phyloP scores from a whole-genome alignment of 805 yeast species.

The Starmerella khaoyaiensis region DNA sequence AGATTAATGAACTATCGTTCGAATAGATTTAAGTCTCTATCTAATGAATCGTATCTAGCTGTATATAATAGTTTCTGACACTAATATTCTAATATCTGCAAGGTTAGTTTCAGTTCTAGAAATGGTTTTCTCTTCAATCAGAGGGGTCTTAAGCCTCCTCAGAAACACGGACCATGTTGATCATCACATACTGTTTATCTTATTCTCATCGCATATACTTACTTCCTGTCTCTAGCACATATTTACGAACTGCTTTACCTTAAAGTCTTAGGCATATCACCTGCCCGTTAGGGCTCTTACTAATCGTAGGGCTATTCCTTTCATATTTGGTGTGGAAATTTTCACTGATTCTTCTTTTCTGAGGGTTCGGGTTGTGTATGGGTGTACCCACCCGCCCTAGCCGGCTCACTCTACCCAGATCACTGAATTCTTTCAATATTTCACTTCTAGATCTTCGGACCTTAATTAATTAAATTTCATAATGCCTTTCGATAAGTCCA shows the following conservation, averaged over 20 bases:
- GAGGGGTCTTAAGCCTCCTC: constrained; percentile 31
- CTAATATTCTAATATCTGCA: neutral
- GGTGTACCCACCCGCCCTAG: too few relatives aligned
- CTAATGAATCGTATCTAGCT: neutral
- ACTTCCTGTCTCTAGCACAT: neutral
- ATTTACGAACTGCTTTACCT: too few relatives aligned
- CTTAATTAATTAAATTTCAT: neutral
- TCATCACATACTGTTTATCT: constrained; percentile 19
- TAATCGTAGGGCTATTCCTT: too few relatives aligned
- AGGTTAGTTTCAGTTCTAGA: constrained; percentile 19
- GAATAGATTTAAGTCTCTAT: neutral
- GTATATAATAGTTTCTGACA: neutral
- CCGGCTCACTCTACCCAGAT: too few relatives aligned
- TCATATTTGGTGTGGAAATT: too few relatives aligned
- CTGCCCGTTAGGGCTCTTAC: too few relatives aligned
- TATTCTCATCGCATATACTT: neutral
- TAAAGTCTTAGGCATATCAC: too few relatives aligned
- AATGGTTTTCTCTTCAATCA: constrained; percentile 28
- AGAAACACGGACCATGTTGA: constrained; percentile 31
- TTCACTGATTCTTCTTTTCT: too few relatives aligned
- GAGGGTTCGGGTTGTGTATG: too few relatives aligned
- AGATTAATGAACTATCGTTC: too few relatives aligned
- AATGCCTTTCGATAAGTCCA: constrained; percentile 65
- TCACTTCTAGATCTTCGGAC: neutral
- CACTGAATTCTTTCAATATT: too few relatives aligned